Evolutionary conservation across 306 rosid species (phyloP), one percentile per base, ranked within the genome.

Genomic region (Malus sieversii): DNA sequence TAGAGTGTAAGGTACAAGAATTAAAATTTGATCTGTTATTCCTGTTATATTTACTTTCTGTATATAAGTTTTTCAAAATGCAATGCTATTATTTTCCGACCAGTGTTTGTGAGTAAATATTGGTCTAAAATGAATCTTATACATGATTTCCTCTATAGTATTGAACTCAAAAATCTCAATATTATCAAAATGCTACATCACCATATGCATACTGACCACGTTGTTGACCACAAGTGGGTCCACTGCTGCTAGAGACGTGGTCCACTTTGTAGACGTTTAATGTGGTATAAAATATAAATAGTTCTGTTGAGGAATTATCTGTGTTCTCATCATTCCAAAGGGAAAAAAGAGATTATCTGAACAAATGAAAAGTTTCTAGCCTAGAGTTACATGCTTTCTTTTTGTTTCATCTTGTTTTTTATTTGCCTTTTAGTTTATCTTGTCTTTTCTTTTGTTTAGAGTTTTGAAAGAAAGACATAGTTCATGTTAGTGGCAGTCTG

Each of bases 1-100:
- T 92, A 48, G 88, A 75, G 77, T 95, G 97, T 94, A 95, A 95
- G 97, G 98, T 90, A 79, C 29, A 67, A 60, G 61, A 10, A 29
- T 66, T 70, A 19, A 44, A 55, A 70, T 77, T 33, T 35, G 19
- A 81, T 67, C 60, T 73, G 73, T 22, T 69, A 13, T 48, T 44
- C 67, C 51, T 23, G 23, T 42, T 5, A 52, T 73, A 40, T 35
- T 35, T 35, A 35, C 9, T 35, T 35, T 35, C 40, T 6, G 40
- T 61, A 4, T 29, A 15, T 48, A 22, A 66, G 51, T 73, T 63
- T 63, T 46, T 42, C n/a, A 57, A 29, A 66, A 12, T 73, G 72
- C 70, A 40, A 63, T 67, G 15, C 29, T 25, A 60, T 33, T 60
- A 22, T 30, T 61, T 19, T 44, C 4, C 30, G 13, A 48, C 1